Evolutionary conservation across 306 rosid species (phyloP), one percentile per base, ranked within the genome.

Genomic region (Ammopiptanthus mongolicus): DNA sequence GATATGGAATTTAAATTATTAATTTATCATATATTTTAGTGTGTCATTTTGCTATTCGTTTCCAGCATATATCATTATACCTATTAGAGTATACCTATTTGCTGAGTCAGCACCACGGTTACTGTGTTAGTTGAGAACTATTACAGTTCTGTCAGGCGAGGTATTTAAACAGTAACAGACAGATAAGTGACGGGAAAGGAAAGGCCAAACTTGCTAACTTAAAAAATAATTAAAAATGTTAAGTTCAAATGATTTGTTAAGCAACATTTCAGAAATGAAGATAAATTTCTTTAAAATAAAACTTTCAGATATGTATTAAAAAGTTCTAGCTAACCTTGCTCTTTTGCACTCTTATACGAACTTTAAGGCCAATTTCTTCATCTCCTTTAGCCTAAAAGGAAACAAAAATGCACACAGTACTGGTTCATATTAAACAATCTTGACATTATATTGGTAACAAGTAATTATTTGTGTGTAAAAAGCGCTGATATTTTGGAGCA

Each of bases 321-420:
- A 68, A 33, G 19, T 10, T 84, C 69, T 74, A 44, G 14, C 37
- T 73, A 86, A 95, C 99, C 99, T 90, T 95, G 77, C 99, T 95
- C 91, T 95, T 95, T 78, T 92, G 97, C 58, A 95, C 97, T 85
- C 99, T 89, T 60, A 87, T 96, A 31, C 97, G 97, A 72, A 92
- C 99, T 77, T 87, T 89, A 68, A 95, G 77, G 67, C 97, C 99
- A 84, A 95, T 80, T 75, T 95, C 99, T 86, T 95, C 99, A 84
- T 95, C 99, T 63, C 97, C 99, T 87, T 95, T 95, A 42, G 79
- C 89, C 99, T 95, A 82, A 51, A 82, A 33, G 71, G 47, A 69
- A 64, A 81, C 10, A 60, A 36, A 62, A 62, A 84, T 63, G 65
- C 72, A 79, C 25, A 75, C 6, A 47, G 65, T 67, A 28, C 52